Conservation (phyloP, 495 filamentous ascomycete species). For the Thermothielavioides terrestris region DNA sequence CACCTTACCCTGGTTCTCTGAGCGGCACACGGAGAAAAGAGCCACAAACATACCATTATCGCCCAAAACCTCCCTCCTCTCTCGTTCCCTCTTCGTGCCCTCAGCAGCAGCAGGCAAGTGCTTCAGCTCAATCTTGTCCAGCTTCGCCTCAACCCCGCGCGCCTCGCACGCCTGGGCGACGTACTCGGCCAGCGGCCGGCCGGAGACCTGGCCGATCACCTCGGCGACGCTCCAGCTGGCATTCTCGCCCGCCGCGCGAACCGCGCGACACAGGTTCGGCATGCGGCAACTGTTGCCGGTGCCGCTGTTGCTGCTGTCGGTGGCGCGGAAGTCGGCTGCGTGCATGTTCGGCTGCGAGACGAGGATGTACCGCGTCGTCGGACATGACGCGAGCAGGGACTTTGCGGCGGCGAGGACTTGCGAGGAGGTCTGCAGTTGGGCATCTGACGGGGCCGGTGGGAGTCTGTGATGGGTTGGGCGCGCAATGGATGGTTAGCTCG, state of each 20-base stretch:
- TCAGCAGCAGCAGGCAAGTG: conserved; percentile 39
- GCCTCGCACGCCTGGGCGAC: conserved; percentile 25
- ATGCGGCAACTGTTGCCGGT: conserved; percentile 18
- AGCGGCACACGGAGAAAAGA: background rate
- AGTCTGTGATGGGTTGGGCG: conserved; percentile 26
- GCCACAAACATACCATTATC: conserved; percentile 48
- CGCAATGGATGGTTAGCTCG: conserved; percentile 11
- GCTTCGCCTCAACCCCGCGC: conserved; percentile 28
- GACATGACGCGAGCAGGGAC: conserved; percentile 53
- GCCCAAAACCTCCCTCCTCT: conserved; percentile 49
- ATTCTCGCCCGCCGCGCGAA: conserved; percentile 13
- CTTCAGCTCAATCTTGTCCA: conserved; percentile 44
- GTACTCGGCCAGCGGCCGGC: conserved; percentile 26
- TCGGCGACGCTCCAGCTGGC: conserved; percentile 45
- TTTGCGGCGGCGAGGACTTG: conserved; percentile 33
- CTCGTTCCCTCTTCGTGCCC: conserved; percentile 34
- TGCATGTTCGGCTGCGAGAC: conserved; percentile 71
- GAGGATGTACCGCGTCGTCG: conserved; percentile 70
- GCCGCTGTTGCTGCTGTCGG: conserved; percentile 15
- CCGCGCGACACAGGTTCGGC: conserved; percentile 25
- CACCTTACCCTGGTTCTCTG: background rate
- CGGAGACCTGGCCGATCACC: conserved; percentile 52
- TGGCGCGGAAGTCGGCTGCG: conserved; percentile 54
- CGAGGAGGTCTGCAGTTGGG: conserved; percentile 37
- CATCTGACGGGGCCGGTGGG: conserved; percentile 16